These are phyloP conservation scores for Nemania abortiva DNA, from an alignment of 2,329 filamentous ascomycete genomes.

Conservation along the genomic window DNA sequence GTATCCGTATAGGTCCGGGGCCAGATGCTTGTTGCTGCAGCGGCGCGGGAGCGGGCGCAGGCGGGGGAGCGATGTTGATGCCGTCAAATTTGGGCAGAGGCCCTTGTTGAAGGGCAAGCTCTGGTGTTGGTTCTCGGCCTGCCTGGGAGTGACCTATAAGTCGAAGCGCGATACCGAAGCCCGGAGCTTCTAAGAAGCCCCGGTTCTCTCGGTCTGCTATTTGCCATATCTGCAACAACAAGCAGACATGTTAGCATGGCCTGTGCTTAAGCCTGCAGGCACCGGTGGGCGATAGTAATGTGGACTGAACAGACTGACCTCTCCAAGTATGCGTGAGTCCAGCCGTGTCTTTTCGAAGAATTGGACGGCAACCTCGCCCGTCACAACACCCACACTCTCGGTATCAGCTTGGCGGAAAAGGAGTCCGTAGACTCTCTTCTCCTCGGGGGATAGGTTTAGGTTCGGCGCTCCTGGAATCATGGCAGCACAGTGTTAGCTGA, in stretches of 20 bases:
- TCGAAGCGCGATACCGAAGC: conserved; percentile 91
- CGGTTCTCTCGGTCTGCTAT: conserved; percentile 97
- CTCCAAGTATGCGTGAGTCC: conserved; percentile 85
- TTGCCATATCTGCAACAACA: conserved; percentile 87
- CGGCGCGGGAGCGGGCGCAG: conserved; percentile 62
- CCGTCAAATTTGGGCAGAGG: conserved; percentile 95
- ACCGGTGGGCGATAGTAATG: neutral
- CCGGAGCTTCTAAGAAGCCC: conserved; percentile 89
- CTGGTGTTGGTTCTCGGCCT: conserved; percentile 81
- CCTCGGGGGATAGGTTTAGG: conserved; percentile 88
- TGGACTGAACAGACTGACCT: conserved; percentile 67
- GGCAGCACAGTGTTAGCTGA: conserved; percentile 42
- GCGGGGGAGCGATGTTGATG: conserved; percentile 61
- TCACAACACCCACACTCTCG: conserved; percentile 91
- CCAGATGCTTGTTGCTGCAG: conserved; percentile 71
- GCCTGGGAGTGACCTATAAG: conserved; percentile 97
- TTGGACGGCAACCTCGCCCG: conserved; percentile 93
- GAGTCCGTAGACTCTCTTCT: conserved; percentile 93
- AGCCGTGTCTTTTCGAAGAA: conserved; percentile 98
- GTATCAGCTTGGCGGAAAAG: conserved; percentile 94
- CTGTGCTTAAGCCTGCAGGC: conserved; percentile 10
- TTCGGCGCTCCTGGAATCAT: conserved; percentile 66
- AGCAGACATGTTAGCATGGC: conserved; percentile 46
- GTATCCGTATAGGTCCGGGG: conserved; percentile 82
- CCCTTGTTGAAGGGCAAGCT: conserved; percentile 85